phyloP scores from a whole-genome alignment of 805 yeast species.

The Phaffomyces antillensis region DNA sequence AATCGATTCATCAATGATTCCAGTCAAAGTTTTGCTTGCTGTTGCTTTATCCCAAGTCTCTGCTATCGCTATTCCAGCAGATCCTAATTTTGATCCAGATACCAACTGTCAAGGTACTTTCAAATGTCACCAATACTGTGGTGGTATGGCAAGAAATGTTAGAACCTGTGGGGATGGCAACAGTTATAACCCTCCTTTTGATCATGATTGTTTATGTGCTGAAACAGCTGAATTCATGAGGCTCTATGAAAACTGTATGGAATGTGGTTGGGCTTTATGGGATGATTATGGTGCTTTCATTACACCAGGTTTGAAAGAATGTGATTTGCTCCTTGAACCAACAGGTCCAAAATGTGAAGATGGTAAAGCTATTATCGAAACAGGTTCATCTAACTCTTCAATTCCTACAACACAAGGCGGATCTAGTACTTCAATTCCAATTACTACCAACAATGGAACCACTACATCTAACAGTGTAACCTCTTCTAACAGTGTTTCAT shows the following conservation, averaged over 20 bases:
- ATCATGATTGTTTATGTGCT: slow-evolving; percentile 18
- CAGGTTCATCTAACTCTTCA: neutral
- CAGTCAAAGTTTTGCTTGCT: neutral
- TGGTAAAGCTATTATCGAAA: neutral
- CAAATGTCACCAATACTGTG: slow-evolving; percentile 24
- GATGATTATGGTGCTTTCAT: slow-evolving; percentile 24
- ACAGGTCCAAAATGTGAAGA: slow-evolving; percentile 23
- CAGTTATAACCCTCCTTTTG: slow-evolving; percentile 12
- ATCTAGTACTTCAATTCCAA: neutral
- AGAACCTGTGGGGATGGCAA: slow-evolving; percentile 18
- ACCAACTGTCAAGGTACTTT: neutral
- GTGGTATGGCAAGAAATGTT: slow-evolving; percentile 26
- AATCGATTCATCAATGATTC: too few species aligned
- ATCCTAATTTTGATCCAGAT: neutral
- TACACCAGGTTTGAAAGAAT: slow-evolving; percentile 20
- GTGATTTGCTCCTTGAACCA: slow-evolving; percentile 23
- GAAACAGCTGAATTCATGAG: slow-evolving; percentile 12
- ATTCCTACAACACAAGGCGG: neutral
- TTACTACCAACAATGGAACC: neutral
- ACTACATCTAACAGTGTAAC: neutral
- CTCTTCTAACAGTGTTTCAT: neutral
- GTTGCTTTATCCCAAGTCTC: neutral
- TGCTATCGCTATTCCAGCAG: neutral
- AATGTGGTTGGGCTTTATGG: slow-evolving; percentile 33
- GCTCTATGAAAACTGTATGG: slow-evolving; percentile 22